phyloP scores from a whole-genome alignment of 371 early-diverging fungal genomes.

The Funneliformis caledonium region DNA sequence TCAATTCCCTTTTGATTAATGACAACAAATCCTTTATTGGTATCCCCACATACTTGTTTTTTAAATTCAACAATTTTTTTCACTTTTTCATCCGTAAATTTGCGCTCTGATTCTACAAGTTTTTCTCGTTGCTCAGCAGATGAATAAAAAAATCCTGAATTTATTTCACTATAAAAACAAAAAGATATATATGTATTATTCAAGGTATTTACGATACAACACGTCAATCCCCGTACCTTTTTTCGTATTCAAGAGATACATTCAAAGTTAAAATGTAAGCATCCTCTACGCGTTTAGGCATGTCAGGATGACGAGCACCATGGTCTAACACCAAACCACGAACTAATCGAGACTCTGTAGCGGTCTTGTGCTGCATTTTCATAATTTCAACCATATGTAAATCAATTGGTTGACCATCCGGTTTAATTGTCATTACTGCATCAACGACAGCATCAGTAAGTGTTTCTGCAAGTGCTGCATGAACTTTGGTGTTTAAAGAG shows the following conservation, averaged over 20 bases:
- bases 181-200: not conserved
- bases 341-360: conserved; percentile 93
- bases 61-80: conserved; percentile 97
- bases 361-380: conserved; percentile 99
- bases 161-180: conserved; percentile 84
- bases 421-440: conserved; percentile 89
- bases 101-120: conserved; percentile 97
- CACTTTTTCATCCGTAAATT: conserved; percentile 94
- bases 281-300: conserved; percentile 97
- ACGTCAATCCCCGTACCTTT: conserved; percentile 65
- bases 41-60: conserved; percentile 82
- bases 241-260: conserved; percentile 99
- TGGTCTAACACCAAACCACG: conserved; percentile 99
- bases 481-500: conserved; percentile 96
- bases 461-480: conserved; percentile 85
- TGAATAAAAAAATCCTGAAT: conserved; percentile 99
- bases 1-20: conserved; percentile 99
- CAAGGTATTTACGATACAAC: not conserved
- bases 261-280: conserved; percentile 96
- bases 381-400: conserved; percentile 99
- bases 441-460: conserved; percentile 97
- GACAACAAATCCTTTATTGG: conserved; percentile 92
- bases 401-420: conserved; percentile 88
- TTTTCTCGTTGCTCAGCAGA: conserved; percentile 98
- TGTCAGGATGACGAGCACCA: conserved; percentile 99